Percentiles rank a stretch among this genome's conserved stretches.
Conservation (phyloP, 164 flowering plant species). For the Sextonia rubra region DNA sequence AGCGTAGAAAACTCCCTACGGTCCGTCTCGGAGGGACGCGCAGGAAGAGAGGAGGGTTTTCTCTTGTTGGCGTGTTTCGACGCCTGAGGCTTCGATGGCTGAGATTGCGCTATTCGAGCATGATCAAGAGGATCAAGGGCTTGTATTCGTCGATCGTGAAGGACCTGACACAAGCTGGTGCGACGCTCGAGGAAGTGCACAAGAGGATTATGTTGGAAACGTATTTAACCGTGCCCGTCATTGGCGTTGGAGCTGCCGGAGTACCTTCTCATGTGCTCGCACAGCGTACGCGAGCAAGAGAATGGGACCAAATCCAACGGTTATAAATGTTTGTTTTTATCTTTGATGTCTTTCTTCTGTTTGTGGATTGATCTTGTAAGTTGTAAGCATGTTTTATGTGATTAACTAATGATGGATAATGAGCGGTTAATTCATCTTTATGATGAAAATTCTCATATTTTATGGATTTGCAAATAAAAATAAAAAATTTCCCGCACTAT, state of each 20-base stretch:
- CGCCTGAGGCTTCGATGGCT: conserved; percentile 37
- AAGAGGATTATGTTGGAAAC: conserved; percentile 35
- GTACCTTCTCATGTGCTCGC: conserved; percentile 10
- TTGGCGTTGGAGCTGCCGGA: conserved; percentile 29
- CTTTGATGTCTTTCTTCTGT: too few relatives aligned
- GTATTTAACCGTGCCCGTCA: conserved; percentile 34
- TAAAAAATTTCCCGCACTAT: too few relatives aligned
- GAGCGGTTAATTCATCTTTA: too few relatives aligned
- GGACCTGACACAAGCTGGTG: conserved; percentile 43
- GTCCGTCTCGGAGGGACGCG: conserved; percentile 43
- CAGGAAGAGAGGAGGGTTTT: conserved; percentile 14
- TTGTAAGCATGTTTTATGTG: too few relatives aligned
- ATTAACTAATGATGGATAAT: too few relatives aligned
- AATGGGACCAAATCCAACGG: neutral
- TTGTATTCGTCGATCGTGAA: conserved; percentile 31
- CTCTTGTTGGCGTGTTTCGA: conserved; percentile 18
- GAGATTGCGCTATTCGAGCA: conserved; percentile 26
- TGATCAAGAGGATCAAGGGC: conserved; percentile 44
- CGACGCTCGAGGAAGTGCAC: conserved; percentile 32
- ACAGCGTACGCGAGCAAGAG: neutral
- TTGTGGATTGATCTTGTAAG: too few relatives aligned
- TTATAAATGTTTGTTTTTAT: too few relatives aligned
- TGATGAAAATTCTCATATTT: too few relatives aligned
- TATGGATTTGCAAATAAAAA: too few relatives aligned
- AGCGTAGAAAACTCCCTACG: conserved; percentile 27